Percentiles rank a stretch among this genome's conserved stretches.
Conservation (phyloP, 768 basidiomycete genomes). For the Chalciporus sphaerocephalus region DNA sequence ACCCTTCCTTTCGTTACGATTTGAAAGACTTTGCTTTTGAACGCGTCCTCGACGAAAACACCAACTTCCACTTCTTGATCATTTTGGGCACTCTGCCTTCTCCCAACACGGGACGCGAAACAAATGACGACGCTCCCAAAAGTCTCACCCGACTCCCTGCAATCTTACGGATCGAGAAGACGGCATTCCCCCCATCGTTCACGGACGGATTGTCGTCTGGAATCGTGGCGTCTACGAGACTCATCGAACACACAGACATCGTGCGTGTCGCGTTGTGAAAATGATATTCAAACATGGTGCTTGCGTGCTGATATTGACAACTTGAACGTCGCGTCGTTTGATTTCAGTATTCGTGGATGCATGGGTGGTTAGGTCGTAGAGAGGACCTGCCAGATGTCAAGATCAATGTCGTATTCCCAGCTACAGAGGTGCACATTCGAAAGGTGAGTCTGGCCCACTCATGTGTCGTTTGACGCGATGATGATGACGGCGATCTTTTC, state of each 20-base stretch:
- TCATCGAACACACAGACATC: slow-evolving; percentile 64
- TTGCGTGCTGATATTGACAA: too few species aligned
- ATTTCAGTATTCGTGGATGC: slow-evolving; percentile 76
- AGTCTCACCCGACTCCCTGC: slow-evolving; percentile 39
- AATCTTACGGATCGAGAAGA: slow-evolving; percentile 77
- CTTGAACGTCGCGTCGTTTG: too few species aligned
- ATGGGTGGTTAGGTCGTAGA: slow-evolving; percentile 58
- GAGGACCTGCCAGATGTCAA: slow-evolving; percentile 60
- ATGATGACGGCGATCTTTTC: neutral
- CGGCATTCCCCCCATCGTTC: slow-evolving; percentile 50
- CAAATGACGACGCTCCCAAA: slow-evolving; percentile 11
- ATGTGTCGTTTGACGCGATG: neutral
- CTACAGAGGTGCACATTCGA: slow-evolving; percentile 82
- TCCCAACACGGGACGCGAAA: slow-evolving; percentile 1
- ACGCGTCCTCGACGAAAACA: slow-evolving; percentile 55
- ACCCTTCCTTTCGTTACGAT: slow-evolving; percentile 10
- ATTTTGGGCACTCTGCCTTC: slow-evolving; percentile 63
- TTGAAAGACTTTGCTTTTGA: slow-evolving; percentile 48
- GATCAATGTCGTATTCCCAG: slow-evolving; percentile 81
- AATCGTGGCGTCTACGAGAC: slow-evolving; percentile 39
- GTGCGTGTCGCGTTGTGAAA: too few species aligned
- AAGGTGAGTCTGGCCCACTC: slow-evolving; percentile 47
- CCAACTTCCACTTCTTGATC: slow-evolving; percentile 54
- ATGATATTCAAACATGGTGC: too few species aligned
- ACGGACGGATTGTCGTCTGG: slow-evolving; percentile 35